These are phyloP conservation scores for Leccinum pellstonianum DNA, from an alignment of 768 basidiomycete species.

Conservation along the genomic window DNA sequence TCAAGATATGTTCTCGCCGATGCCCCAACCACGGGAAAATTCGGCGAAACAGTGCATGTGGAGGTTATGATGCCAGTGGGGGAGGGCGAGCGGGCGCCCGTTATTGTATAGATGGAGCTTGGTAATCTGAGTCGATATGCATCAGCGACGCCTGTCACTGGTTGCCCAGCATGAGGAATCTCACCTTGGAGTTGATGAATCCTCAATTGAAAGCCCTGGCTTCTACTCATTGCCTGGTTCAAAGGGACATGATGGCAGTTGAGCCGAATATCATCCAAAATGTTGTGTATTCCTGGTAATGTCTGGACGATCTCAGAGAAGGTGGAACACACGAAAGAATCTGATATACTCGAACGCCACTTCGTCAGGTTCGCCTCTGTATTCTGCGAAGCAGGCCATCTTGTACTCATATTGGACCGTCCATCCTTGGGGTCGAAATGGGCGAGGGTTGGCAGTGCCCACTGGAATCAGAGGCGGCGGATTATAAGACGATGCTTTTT, in stretches of 20 bases:
- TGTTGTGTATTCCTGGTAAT: constrained; percentile 90
- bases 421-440: constrained; percentile 86
- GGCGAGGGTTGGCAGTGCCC: constrained; percentile 43
- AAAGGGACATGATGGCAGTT: constrained; percentile 79
- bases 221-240: constrained; percentile 98
- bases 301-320: constrained; percentile 46
- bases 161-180: constrained; percentile 1
- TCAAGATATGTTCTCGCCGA: constrained; percentile 94
- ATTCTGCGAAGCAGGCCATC: constrained; percentile 95
- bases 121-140: constrained; percentile 54
- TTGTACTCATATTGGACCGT: constrained; percentile 97
- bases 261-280: constrained; percentile 88
- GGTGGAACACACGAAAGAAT: neutral
- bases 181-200: constrained; percentile 90
- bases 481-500: constrained; percentile 55
- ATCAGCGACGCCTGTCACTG: neutral
- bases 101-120: constrained; percentile 92
- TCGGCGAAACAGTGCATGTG: constrained; percentile 86
- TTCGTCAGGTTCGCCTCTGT: constrained; percentile 81
- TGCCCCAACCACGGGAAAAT: constrained; percentile 89
- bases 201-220: constrained; percentile 86
- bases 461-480: constrained; percentile 46
- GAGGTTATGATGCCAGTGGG: constrained; percentile 63
- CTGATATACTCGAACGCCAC: constrained; percentile 80
- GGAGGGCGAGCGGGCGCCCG: constrained; percentile 76